Conservation (phyloP, 805 yeast species). For the Candida maesae region DNA sequence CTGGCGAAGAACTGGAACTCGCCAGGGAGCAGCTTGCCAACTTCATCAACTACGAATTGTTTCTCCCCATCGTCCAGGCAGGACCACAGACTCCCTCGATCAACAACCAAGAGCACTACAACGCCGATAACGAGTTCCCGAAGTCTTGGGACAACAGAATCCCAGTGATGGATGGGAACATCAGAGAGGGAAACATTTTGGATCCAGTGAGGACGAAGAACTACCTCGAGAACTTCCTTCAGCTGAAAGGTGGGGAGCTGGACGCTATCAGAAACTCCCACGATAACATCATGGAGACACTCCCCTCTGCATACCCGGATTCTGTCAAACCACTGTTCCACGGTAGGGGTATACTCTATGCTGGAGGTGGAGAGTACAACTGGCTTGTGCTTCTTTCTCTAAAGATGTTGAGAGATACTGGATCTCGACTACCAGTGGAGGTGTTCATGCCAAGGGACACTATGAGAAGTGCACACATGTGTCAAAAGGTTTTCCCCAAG, state of each 20-base stretch:
- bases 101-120: slow-evolving; percentile 25
- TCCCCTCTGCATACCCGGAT: slow-evolving; percentile 41
- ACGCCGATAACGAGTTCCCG: slow-evolving; percentile 12
- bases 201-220: slow-evolving; percentile 26
- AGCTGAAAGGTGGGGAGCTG: slow-evolving; percentile 16
- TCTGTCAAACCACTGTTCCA: slow-evolving; percentile 29
- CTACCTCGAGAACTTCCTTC: slow-evolving; percentile 19
- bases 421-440: slow-evolving; percentile 74
- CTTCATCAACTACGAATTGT: neutral
- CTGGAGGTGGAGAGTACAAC: slow-evolving; percentile 74
- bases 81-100: slow-evolving; percentile 6
- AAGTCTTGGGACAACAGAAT: slow-evolving; percentile 18
- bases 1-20: neutral
- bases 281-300: slow-evolving; percentile 23
- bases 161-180: slow-evolving; percentile 25
- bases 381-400: slow-evolving; percentile 57
- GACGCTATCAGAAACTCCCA: slow-evolving; percentile 19
- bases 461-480: slow-evolving; percentile 70
- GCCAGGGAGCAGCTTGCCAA: neutral
- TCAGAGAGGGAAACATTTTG: slow-evolving; percentile 21
- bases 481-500: slow-evolving; percentile 64
- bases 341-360: slow-evolving; percentile 62
- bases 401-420: slow-evolving; percentile 52
- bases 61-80: neutral
- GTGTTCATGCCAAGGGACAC: slow-evolving; percentile 67